Base-by-base conservation (phyloP, 768 basidiomycete species). In the Amanita pseudoporphyria region DNA sequence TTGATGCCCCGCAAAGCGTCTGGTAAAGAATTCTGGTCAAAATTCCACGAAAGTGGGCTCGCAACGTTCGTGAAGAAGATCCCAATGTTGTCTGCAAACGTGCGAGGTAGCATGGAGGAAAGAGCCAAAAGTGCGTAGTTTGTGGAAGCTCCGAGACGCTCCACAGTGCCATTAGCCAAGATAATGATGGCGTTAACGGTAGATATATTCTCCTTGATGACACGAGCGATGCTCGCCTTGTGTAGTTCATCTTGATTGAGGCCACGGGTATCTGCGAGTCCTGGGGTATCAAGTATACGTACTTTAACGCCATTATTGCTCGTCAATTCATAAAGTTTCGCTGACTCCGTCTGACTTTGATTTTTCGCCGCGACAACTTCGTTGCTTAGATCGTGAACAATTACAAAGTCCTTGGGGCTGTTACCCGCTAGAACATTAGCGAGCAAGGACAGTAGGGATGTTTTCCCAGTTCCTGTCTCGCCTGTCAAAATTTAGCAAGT, bases 201-300 rank as follows among this genome's bases (percentile, higher is more conserved):
- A 14, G 48, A 37, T 43, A 58, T 53, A 32, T 59, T 47, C n/a
- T 51, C 51, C 18, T 32, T 43, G 46, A 63, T 63, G n/a, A 54
- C 55, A 10, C 52, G 37, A 6, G 62, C 62, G 32, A 63, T 62
- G 38, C 51, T 52, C 6, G 39, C 46, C 49, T 62, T 61, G 48
- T 62, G 62, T 24, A 51, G 36, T 13, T 57, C 52, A 43, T 63
- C 62, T 31, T 60, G 52, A 9, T 54, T 53, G 13, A 61, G 46
- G 18, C 62, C 62, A n/a, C 62, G 60, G 9, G 62, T 63, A 42
- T 63, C 62, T 14, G 54, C 58, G 5, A 63, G 58, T 6, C 62
- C 62, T 24, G 62, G 62, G 9, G 62, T 63, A 48, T 64, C 62
- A n/a, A 64, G 56, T 26, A 64, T 56, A 28, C 57, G 55, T 5